Percentiles rank a stretch among this genome's conserved stretches.
These are phyloP conservation scores for Chlorella sp. DNA, from an alignment of 139 green algal species.

Conservation along the genomic window DNA sequence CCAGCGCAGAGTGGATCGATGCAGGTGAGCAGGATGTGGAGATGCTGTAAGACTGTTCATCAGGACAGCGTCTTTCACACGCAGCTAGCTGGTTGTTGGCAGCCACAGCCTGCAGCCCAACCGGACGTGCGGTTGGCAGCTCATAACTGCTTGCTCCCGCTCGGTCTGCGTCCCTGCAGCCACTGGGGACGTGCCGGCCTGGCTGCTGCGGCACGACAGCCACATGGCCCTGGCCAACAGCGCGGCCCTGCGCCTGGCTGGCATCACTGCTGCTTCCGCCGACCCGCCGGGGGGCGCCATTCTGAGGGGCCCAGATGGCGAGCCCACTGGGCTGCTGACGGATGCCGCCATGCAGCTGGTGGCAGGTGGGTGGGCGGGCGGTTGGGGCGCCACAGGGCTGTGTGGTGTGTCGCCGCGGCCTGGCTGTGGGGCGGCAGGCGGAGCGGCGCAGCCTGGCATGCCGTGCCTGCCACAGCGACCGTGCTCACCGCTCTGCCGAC, in stretches of 20 bases:
- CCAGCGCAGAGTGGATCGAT: conserved; percentile 54
- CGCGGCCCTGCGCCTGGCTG: conserved; percentile 55
- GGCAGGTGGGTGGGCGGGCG: background rate
- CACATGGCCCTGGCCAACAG: conserved; percentile 71
- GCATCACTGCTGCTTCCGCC: conserved; percentile 38
- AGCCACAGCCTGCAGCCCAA: background rate
- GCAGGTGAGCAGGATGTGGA: background rate
- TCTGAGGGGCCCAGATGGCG: background rate
- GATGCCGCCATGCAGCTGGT: conserved; percentile 44
- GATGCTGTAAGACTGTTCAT: background rate
- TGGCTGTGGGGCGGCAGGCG: too few species aligned
- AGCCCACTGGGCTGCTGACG: conserved; percentile 53
- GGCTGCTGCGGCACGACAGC: conserved; percentile 62
- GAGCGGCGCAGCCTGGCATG: too few species aligned
- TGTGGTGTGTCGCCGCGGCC: background rate
- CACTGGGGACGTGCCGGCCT: conserved; percentile 22
- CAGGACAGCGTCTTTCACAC: background rate
- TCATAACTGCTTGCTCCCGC: background rate
- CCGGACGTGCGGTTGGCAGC: background rate
- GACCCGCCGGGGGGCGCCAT: conserved; percentile 48
- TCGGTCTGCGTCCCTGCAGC: background rate
- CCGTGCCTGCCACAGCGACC: background rate
- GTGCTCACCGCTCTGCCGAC: background rate
- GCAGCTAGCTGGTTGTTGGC: background rate
- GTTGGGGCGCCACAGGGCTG: too few species aligned